Percentiles rank a stretch among this genome's conserved stretches.
phyloP scores from a whole-genome alignment of 108 stramenopile genomes.

The Thalassiosira profunda region DNA sequence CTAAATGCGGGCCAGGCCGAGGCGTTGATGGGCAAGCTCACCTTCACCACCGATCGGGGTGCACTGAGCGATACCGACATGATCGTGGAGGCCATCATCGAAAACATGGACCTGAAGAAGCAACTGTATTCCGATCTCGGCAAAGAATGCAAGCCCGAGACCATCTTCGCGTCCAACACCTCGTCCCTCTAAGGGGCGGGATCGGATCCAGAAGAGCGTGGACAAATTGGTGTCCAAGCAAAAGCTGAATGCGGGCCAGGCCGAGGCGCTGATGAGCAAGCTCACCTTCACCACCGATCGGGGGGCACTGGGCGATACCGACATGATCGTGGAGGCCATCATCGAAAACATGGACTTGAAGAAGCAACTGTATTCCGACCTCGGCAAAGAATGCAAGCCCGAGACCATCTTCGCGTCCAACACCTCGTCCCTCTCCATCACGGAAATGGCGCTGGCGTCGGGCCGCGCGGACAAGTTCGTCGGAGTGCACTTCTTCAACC shows the following conservation, averaged over 20 bases:
- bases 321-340: constrained; percentile 96
- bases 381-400: constrained; percentile 82
- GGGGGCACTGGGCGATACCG: constrained; percentile 72
- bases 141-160: constrained; percentile 74
- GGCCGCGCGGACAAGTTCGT: constrained; percentile 94
- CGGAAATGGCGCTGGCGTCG: constrained; percentile 91
- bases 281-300: constrained; percentile 91
- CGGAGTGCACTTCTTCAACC: constrained; percentile 99
- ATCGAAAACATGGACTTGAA: constrained; percentile 97
- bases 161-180: constrained; percentile 97
- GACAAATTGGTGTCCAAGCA: constrained; percentile 85
- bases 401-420: constrained; percentile 96
- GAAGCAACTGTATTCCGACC: constrained; percentile 76
- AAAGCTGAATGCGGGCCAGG: constrained; percentile 67
- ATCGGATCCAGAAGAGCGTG: constrained; percentile 73
- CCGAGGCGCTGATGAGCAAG: constrained; percentile 55
- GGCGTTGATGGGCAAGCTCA: constrained; percentile 62
- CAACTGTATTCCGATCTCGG: constrained; percentile 85
- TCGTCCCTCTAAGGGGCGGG: constrained; percentile 82
- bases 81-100: constrained; percentile 97
- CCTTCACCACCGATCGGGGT: constrained; percentile 84
- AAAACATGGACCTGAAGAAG: constrained; percentile 94
- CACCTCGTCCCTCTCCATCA: constrained; percentile 91
- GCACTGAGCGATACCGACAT: constrained; percentile 84
- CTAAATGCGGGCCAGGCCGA: constrained; percentile 66